Conservation (phyloP, 1,284 basidiomycete genomes). For the Amylostereum areolatum region DNA sequence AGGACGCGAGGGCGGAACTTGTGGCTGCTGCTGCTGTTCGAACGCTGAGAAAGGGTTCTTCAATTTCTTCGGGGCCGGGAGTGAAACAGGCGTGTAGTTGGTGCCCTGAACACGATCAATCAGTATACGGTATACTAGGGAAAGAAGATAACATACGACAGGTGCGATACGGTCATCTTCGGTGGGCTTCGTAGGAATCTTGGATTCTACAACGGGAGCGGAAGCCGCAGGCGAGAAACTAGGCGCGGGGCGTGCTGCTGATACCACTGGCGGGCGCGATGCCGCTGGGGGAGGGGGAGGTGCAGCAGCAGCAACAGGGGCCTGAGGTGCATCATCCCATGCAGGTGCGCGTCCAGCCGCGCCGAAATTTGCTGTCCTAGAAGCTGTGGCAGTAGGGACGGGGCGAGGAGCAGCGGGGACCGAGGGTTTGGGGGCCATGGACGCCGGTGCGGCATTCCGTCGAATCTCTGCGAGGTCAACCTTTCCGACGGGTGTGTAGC, state of each 20-base stretch:
- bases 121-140: too few relatives aligned
- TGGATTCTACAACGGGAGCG: slow-evolving; percentile 39
- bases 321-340: slow-evolving; percentile 45
- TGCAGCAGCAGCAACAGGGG: slow-evolving; percentile 27
- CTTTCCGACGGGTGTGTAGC: slow-evolving; percentile 65
- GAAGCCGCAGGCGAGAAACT: slow-evolving; percentile 27
- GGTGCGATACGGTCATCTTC: slow-evolving; percentile 79
- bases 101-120: slow-evolving; percentile 42
- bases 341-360: slow-evolving; percentile 30
- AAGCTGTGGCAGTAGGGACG: slow-evolving; percentile 32
- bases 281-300: slow-evolving; percentile 28
- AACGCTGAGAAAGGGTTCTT: slow-evolving; percentile 75
- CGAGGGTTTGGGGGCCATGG: slow-evolving; percentile 28
- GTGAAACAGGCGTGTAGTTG: slow-evolving; percentile 80
- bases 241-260: slow-evolving; percentile 28
- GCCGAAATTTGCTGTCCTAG: slow-evolving; percentile 28
- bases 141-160: slow-evolving; percentile 26
- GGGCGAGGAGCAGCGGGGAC: slow-evolving; percentile 37
- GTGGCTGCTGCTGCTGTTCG: slow-evolving; percentile 35
- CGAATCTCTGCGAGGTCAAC: slow-evolving; percentile 62
- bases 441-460: slow-evolving; percentile 31
- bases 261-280: slow-evolving; percentile 32
- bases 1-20: slow-evolving; percentile 16
- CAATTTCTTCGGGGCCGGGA: slow-evolving; percentile 81
- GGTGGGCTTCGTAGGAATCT: slow-evolving; percentile 55